Conservation (phyloP, 148 eudicot species). For the Camellia japonica region DNA sequence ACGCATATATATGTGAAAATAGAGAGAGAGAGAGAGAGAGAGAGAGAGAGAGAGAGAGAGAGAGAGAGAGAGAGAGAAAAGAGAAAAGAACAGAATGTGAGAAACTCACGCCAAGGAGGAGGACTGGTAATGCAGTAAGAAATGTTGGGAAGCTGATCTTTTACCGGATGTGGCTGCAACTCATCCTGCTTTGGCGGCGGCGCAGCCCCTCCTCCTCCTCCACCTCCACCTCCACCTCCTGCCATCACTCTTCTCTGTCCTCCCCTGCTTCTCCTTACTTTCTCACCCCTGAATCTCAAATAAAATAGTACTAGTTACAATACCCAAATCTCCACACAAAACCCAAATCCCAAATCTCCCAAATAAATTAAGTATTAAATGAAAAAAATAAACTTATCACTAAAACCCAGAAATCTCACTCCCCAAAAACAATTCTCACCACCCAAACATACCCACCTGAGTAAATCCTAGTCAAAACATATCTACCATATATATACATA, state of each 20-base stretch:
- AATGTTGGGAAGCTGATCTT: slow-evolving; percentile 73
- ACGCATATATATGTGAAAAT: neutral
- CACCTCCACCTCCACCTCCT: slow-evolving; percentile 48
- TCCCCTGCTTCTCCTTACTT: slow-evolving; percentile 8
- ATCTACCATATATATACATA: no score
- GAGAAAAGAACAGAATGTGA: neutral
- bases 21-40: neutral
- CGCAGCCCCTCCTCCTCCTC: slow-evolving; percentile 41
- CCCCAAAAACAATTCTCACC: slow-evolving; percentile 4
- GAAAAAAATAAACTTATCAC: neutral
- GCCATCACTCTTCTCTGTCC: slow-evolving; percentile 32
- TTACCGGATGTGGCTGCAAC: slow-evolving; percentile 61
- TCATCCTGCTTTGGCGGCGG: slow-evolving; percentile 84
- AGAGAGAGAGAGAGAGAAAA: no score
- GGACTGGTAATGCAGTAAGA: slow-evolving; percentile 90
- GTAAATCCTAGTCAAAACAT: neutral
- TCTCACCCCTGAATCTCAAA: slow-evolving; percentile 2
- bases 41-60: no score
- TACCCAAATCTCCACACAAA: slow-evolving; percentile 19
- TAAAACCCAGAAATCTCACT: slow-evolving; percentile 13
- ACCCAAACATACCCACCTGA: neutral
- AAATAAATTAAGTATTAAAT: neutral
- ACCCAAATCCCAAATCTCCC: neutral
- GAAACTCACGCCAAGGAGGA: slow-evolving; percentile 88
- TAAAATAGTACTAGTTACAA: slow-evolving; percentile 8